Evolutionary conservation across 495 filamentous ascomycete genomes (phyloP).

Genomic region (Staphylotrichum longicolle): DNA sequence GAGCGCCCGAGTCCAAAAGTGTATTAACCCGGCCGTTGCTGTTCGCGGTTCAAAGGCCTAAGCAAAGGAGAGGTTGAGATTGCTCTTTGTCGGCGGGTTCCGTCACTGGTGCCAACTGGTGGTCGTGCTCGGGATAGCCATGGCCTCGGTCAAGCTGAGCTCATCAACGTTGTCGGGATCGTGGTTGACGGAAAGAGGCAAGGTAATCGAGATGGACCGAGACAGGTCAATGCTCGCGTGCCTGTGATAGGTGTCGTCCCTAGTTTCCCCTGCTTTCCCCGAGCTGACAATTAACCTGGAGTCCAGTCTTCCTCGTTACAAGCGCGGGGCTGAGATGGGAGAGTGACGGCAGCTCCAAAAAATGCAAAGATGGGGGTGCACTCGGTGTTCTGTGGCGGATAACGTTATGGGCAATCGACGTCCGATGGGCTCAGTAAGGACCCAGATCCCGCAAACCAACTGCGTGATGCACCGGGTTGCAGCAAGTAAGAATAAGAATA

Average conservation of each 20-base stretch:
- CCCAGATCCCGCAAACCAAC: too few relatives aligned
- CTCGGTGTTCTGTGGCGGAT: too few relatives aligned
- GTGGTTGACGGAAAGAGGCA: background rate
- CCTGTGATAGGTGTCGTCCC: background rate
- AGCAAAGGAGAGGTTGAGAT: background rate
- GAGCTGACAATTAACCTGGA: background rate
- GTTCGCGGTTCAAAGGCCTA: conserved; percentile 2
- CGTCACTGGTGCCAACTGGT: conserved; percentile 25
- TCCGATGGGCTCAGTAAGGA: too few relatives aligned
- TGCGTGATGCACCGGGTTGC: too few relatives aligned
- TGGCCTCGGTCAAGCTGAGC: conserved; percentile 18
- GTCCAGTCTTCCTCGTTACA: background rate
- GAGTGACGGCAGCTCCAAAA: too few relatives aligned
- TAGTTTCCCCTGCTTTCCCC: background rate
- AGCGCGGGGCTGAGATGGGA: too few relatives aligned
- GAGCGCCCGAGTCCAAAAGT: background rate
- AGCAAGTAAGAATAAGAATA: too few relatives aligned
- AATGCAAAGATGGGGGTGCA: too few relatives aligned
- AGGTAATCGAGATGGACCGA: background rate
- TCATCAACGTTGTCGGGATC: background rate
- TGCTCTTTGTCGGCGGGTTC: conserved; percentile 15
- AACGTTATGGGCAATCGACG: too few relatives aligned
- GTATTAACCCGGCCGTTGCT: background rate
- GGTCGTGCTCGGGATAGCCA: conserved; percentile 19
- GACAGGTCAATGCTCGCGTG: background rate